Conservation (phyloP, 345 rosid genomes). For the Luvunga scandens region DNA sequence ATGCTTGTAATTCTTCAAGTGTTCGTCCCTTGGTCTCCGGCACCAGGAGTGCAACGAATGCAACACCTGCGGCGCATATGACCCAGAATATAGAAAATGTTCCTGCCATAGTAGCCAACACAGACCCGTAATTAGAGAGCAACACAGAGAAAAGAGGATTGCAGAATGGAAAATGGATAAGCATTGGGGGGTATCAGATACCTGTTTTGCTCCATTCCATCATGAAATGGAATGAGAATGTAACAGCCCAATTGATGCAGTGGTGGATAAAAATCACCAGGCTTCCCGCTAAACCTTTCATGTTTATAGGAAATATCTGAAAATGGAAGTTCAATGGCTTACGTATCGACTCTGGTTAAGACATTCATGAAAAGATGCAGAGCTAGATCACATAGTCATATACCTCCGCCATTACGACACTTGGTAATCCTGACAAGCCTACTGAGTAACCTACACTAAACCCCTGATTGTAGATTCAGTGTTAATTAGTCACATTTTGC, state of each 20-base stretch:
- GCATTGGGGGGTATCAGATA: background rate
- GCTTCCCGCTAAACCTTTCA: background rate
- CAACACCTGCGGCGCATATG: too few relatives aligned
- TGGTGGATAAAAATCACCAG: background rate
- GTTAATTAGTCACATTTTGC: background rate
- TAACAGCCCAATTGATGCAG: constrained; percentile 32
- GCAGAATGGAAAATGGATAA: too few relatives aligned
- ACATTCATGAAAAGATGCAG: background rate
- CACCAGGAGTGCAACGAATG: too few relatives aligned
- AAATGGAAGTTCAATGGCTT: background rate
- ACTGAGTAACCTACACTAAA: constrained; percentile 8
- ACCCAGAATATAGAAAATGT: constrained; percentile 46
- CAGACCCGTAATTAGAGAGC: background rate
- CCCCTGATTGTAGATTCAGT: constrained; percentile 10
- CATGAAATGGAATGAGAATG: constrained; percentile 51
- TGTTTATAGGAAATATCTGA: constrained; percentile 9
- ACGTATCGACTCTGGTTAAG: background rate
- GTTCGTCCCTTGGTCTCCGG: too few relatives aligned
- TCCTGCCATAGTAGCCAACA: constrained; percentile 25
- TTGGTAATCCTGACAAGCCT: constrained; percentile 25
- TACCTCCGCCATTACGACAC: background rate
- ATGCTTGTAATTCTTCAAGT: too few relatives aligned
- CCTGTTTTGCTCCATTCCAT: constrained; percentile 51
- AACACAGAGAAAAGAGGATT: background rate
- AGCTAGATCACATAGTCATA: background rate